Evolutionary conservation across 1,139 yeast genomes (phyloP), one percentile per base, ranked within the genome.

Genomic region (Magnusiomyces clavatus): DNA sequence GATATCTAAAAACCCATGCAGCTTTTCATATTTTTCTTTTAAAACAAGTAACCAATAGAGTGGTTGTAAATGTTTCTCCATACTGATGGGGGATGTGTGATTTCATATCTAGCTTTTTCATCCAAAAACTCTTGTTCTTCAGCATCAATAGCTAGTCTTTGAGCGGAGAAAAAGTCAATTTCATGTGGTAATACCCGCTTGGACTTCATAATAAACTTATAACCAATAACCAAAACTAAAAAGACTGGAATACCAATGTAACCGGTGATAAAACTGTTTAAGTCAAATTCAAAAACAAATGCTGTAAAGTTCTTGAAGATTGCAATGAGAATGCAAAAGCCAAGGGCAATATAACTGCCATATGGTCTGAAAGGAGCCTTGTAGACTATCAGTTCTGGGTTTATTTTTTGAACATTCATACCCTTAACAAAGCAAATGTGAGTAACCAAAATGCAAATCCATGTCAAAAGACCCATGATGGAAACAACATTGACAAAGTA

Each of bases 231-330:
- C 59, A 78, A 71, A 48, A 78, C 66, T 43, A 82, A 50, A 61
- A 77, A 85, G 31, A 83, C 80, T 36, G 92, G 92, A 53, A 85
- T 74, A 49, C 86, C 86, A 64, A 85, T 82, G 71, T 85, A 85
- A 48, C 90, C 89, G 42, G 92, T 83, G 62, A 85, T 82, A 63
- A 85, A 84, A 37, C 73, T 70, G 69, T 76, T 80, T 70, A 77
- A 81, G 63, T 75, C 78, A 67, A 82, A 82, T 2, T 65, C 65
- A 51, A 70, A 69, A 61, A 84, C 70, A 69, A 84, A 83, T 3
- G 80, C 89, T 1, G 88, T 82, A 66, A 83, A 84, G 66, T 84
- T 84, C 70, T 86, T 85, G 64, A 83, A 77, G 51, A 85, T 62
- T n/a, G 82, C 75, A 57, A 86, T 73, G 51, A 84, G 48, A 49